Evolutionary conservation across 805 yeast species (phyloP), one percentile per base, ranked within the genome.

Genomic region (Priceomyces fermenticarens): DNA sequence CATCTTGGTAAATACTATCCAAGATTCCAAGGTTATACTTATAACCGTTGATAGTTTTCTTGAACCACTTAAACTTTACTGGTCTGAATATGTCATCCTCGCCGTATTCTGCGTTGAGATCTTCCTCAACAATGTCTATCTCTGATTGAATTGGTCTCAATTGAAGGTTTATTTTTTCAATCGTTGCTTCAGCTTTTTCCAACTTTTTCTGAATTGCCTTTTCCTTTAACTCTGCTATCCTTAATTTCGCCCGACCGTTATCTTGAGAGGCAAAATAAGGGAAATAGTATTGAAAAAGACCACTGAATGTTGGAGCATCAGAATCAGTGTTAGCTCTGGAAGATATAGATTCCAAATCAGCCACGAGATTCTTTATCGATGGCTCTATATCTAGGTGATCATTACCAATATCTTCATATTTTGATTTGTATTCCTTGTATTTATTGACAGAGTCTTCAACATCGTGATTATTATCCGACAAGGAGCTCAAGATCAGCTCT

Each of bases 391-490:
- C 25, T 5, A 20, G 25, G 25, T 20, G 7, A 5, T 20, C 25
- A 20, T 20, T 8, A 4, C 8, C 8, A 25, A 34, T 37, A 3
- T 48, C 56, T 10, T 52, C 61, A 31, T 65, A 60, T 46, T 73
- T 73, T 9, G 76, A 72, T 7, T 60, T 49, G 48, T 75, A 71
- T 46, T 77, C 73, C 34, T 75, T 77, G 54, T 61, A 83, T 0
- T 39, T 44, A n/a, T 75, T 66, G 12, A 88, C 81, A 1, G 90
- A 81, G 14, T 70, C 75, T 58, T 88, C 88, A 13, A 90, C 97
- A 0, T 90, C 95, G 6, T 80, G 78, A 62, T 90, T 97, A 56
- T 90, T 88, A 2, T 67, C 54, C 7, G 70, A 58, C 62, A 90
- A 66, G 4, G 62, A 61, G 2, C 62, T 58, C 37, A 88, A 55